Evolutionary conservation across 2,329 filamentous ascomycete species (phyloP).

Genomic region (Catunica adiposa): DNA sequence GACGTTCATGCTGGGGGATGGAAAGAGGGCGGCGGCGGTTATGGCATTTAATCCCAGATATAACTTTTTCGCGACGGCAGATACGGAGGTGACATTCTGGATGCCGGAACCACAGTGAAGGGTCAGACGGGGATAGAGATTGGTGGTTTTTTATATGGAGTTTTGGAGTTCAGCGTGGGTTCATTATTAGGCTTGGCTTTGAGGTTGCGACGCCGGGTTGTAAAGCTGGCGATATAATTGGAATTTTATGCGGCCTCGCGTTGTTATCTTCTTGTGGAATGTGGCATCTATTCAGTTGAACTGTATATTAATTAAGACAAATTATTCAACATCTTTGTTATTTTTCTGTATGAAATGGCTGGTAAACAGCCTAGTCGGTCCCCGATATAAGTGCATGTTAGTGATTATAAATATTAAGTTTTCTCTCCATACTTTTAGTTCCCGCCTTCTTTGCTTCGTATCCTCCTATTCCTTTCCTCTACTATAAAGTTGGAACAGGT

Average conservation of each 20-base stretch:
- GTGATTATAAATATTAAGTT: too few relatives aligned
- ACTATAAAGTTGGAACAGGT: too few relatives aligned
- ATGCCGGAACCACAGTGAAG: conserved; percentile 41
- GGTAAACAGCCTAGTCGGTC: too few relatives aligned
- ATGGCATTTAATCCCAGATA: conserved; percentile 80
- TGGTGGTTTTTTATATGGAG: background rate
- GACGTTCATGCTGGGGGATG: conserved; percentile 44
- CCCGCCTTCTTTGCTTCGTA: too few relatives aligned
- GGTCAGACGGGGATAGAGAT: background rate
- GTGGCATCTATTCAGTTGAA: too few relatives aligned
- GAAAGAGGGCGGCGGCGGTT: conserved; percentile 50
- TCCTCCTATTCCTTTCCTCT: too few relatives aligned
- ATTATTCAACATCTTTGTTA: too few relatives aligned
- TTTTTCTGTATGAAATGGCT: too few relatives aligned
- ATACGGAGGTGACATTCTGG: conserved; percentile 70
- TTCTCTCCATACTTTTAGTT: too few relatives aligned
- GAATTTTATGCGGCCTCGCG: background rate
- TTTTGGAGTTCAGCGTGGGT: conserved; percentile 2
- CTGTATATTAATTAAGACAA: too few relatives aligned
- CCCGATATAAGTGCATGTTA: too few relatives aligned
- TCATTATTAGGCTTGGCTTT: background rate
- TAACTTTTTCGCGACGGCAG: conserved; percentile 81
- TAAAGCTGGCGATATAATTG: background rate
- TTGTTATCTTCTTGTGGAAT: too few relatives aligned
- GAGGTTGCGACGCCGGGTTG: background rate